Percentiles rank a stretch among this genome's conserved stretches.
Evolutionary conservation across 176 grass and related monocot genomes (phyloP).

Genomic region (Carex pumila): DNA sequence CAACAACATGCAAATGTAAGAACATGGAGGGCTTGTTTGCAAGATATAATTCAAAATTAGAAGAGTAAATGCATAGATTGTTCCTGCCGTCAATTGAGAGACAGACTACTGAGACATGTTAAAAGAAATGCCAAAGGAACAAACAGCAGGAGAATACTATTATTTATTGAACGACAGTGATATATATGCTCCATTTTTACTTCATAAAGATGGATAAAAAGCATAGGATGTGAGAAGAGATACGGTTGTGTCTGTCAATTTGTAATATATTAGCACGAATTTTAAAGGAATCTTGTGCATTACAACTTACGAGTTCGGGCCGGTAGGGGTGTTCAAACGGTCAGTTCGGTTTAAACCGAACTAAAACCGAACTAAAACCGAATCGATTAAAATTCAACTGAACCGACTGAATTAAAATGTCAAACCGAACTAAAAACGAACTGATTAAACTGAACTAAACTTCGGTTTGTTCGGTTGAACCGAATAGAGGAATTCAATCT

Average conservation of each 20-base stretch:
- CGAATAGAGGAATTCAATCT: too few species aligned
- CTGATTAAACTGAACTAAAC: too few species aligned
- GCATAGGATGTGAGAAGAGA: not conserved
- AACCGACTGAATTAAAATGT: too few species aligned
- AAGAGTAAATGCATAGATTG: slow-evolving; percentile 6
- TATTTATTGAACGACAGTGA: not conserved
- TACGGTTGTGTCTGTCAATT: not conserved
- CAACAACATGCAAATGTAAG: not conserved
- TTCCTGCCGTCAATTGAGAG: slow-evolving; percentile 10
- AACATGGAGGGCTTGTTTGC: not conserved
- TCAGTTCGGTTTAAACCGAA: too few species aligned
- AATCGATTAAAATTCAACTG: too few species aligned
- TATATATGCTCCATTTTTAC: not conserved
- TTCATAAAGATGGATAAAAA: not conserved
- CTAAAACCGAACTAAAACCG: too few species aligned
- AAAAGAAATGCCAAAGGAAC: not conserved
- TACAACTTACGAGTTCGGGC: too few species aligned
- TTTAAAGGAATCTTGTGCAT: too few species aligned
- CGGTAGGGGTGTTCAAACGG: too few species aligned
- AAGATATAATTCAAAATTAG: not conserved
- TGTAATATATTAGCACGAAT: too few species aligned
- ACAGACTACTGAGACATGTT: not conserved
- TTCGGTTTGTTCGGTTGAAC: too few species aligned
- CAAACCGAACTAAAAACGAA: too few species aligned
- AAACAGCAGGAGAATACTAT: not conserved